Percentiles rank a stretch among this genome's conserved stretches.
Evolutionary conservation across 768 basidiomycete species (phyloP).

Genomic region (Hypsizygus marmoreus): DNA sequence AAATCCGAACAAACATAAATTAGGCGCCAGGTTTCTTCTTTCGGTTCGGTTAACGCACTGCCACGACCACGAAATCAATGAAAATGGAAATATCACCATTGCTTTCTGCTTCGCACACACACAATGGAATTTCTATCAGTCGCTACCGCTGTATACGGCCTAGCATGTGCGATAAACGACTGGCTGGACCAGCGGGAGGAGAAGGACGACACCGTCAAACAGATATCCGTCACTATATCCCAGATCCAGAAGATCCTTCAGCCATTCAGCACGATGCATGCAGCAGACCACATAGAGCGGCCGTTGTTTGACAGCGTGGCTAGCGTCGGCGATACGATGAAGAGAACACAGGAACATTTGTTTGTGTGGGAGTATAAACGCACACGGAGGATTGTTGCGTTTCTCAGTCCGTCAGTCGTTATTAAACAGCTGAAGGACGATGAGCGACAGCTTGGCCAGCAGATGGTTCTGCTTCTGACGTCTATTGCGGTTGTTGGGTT

Average conservation of each 20-base stretch:
- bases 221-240: slow-evolving; percentile 18
- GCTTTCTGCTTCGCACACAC: too few relatives aligned
- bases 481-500: slow-evolving; percentile 16
- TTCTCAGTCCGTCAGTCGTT: slow-evolving; percentile 20
- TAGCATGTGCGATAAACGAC: slow-evolving; percentile 14
- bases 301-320: slow-evolving; percentile 15
- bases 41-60: too few relatives aligned
- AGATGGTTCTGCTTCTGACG: slow-evolving; percentile 23
- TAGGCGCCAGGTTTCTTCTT: too few relatives aligned
- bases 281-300: slow-evolving; percentile 1
- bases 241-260: slow-evolving; percentile 19
- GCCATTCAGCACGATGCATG: slow-evolving; percentile 9
- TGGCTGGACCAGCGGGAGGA: slow-evolving; percentile 18
- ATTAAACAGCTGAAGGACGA: slow-evolving; percentile 24
- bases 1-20: too few relatives aligned
- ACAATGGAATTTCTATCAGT: slow-evolving; percentile 19
- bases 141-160: slow-evolving; percentile 13
- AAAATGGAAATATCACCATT: too few relatives aligned
- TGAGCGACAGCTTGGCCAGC: slow-evolving; percentile 21
- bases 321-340: slow-evolving; percentile 21
- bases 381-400: slow-evolving; percentile 15
- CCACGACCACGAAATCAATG: too few relatives aligned
- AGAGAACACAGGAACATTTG: slow-evolving; percentile 21
- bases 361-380: slow-evolving; percentile 16
- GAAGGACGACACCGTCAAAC: slow-evolving; percentile 15